Evolutionary conservation across 768 basidiomycete genomes (phyloP).

Genomic region (Mycena capillaripes): DNA sequence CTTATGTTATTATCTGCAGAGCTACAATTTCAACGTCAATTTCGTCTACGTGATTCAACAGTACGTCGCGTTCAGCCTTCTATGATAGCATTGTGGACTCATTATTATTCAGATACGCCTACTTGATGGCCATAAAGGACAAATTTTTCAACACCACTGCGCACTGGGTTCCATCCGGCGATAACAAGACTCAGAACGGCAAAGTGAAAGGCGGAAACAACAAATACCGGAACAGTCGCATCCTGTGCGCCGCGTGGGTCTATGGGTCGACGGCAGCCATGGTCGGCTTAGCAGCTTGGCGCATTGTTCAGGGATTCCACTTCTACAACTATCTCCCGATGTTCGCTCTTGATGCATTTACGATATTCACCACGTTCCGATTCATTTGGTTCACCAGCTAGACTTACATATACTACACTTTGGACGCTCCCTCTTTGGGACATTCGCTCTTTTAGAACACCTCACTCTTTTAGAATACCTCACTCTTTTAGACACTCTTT

Average conservation of each 20-base stretch:
- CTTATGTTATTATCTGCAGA: too few relatives aligned
- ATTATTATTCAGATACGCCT: constrained; percentile 33
- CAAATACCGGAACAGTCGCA: constrained; percentile 48
- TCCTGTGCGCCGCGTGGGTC: constrained; percentile 44
- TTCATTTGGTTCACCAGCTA: constrained; percentile 46
- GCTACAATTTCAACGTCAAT: constrained; percentile 44
- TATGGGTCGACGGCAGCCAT: constrained; percentile 36
- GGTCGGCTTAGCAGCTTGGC: too few relatives aligned
- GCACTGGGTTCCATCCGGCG: constrained; percentile 45
- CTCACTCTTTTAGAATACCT: too few relatives aligned
- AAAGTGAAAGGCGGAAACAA: constrained; percentile 42
- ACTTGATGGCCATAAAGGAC: constrained; percentile 47
- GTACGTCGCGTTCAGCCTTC: background rate
- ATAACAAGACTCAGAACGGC: constrained; percentile 35
- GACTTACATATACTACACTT: too few relatives aligned
- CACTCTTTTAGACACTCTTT: too few relatives aligned
- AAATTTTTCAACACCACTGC: constrained; percentile 44
- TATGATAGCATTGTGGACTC: background rate
- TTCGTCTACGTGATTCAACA: constrained; percentile 46
- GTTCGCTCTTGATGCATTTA: constrained; percentile 38
- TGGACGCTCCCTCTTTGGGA: too few relatives aligned
- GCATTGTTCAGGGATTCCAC: too few relatives aligned
- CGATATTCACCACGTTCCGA: constrained; percentile 39
- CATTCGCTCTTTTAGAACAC: too few relatives aligned
- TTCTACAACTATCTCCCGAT: constrained; percentile 42